Base-by-base conservation (phyloP, 208 protist genomes). In the Wallacemonas sp. region DNA sequence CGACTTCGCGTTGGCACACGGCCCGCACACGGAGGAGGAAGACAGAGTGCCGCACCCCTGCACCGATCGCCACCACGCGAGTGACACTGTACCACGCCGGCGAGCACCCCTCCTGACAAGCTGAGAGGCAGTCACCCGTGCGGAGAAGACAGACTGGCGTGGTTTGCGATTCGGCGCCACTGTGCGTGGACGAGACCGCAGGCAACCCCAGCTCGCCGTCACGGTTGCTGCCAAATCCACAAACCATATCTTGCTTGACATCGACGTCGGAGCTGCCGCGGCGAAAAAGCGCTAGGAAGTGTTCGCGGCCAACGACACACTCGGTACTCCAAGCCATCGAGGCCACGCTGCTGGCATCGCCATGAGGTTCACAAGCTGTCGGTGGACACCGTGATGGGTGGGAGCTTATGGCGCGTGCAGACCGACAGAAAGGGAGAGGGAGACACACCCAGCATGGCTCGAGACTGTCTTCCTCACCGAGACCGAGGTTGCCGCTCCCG, bases 201-300 rank as follows among this genome's bases (percentile, higher is more conserved):
- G 26, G 26, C 33, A 60, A 41, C 9, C 78, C 83, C 13, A 95
- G 54, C 53, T 95, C 84, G 26, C 86, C 86, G 63, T 93, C 76
- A 42, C 93, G 69, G 63, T 95, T 93, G 45, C 87, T 80, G 24
- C 89, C 89, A 62, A 95, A 95, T 34, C 89, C 89, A 8, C 79
- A 45, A 21, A 95, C 80, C 17, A 66, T 32, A 33, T 37, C 58
- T 13, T 78, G 46, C 6, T 46, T 29, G 19, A 19, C 58, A 12
- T 42, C 52, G 0, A 27, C 68, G 13, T 12, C 37, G 26, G 12
- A 13, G 30, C 12, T 38, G 15, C 36, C 15, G 42, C 2, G 33
- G 38, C 6, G 6, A 41, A 12, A 29, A 10, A 6, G 70, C 33
- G 89, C 53, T 1, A 94, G 64, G 54, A 73, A 82, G 60, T 94